Conservation (phyloP, 768 basidiomycete species). For the Lyophyllum decastes region DNA sequence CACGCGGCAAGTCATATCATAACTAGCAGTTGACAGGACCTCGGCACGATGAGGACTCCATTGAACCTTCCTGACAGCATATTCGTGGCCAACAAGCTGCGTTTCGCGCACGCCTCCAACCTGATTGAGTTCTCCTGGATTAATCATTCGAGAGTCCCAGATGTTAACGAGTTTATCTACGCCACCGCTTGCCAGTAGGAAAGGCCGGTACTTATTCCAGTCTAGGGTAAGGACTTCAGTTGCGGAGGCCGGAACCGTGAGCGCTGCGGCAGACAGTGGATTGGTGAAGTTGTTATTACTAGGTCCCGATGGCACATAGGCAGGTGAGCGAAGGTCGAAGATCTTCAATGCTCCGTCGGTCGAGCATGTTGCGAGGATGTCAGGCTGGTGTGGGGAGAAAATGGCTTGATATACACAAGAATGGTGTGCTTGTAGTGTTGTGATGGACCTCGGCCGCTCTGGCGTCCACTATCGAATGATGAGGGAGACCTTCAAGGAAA, state of each 20-base stretch:
- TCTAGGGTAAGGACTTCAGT: constrained; percentile 82
- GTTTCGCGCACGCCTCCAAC: constrained; percentile 75
- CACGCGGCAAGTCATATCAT: constrained; percentile 96
- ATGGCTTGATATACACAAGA: constrained; percentile 88
- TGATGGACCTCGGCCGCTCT: constrained; percentile 74
- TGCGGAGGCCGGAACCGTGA: constrained; percentile 77
- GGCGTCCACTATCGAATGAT: constrained; percentile 74
- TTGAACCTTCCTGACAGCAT: constrained; percentile 85
- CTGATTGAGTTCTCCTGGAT: constrained; percentile 49
- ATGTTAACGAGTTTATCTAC: constrained; percentile 77
- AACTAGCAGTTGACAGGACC: constrained; percentile 68
- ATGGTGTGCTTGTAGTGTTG: constrained; percentile 81
- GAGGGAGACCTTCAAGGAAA: neutral
- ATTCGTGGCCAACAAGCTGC: constrained; percentile 82
- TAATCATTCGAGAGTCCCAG: constrained; percentile 90
- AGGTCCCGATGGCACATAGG: constrained; percentile 54
- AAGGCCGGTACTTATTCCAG: constrained; percentile 92
- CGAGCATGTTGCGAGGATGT: constrained; percentile 80
- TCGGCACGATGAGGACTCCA: constrained; percentile 85
- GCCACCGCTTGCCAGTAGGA: constrained; percentile 73
- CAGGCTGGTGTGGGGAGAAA: constrained; percentile 91
- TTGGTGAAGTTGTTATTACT: constrained; percentile 59
- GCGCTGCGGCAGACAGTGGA: constrained; percentile 67
- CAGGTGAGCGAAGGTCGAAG: constrained; percentile 74
- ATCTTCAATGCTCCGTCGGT: constrained; percentile 84